phyloP scores from a whole-genome alignment of 163 green algal species.

The Picocystis sp. region DNA sequence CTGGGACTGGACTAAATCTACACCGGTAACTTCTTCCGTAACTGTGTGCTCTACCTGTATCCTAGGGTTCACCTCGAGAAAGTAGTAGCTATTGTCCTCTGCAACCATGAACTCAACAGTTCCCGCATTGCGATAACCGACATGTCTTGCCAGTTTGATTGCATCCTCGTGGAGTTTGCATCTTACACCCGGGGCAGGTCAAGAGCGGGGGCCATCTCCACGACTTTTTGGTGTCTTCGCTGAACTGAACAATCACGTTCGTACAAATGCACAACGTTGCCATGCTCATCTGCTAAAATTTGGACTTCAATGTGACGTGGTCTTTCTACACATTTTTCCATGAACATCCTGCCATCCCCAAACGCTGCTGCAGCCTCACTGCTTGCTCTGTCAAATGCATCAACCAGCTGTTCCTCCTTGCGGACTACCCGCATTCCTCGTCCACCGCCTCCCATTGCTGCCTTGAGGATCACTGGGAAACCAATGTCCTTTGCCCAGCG shows the following conservation, averaged over 20 bases:
- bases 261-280: constrained; percentile 83
- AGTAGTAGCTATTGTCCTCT: constrained; percentile 67
- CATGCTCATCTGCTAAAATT: constrained; percentile 76
- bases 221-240: constrained; percentile 83
- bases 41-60: constrained; percentile 89
- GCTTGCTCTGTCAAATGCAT: constrained; percentile 46
- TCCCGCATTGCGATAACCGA: constrained; percentile 54
- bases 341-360: constrained; percentile 81
- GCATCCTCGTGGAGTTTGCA: constrained; percentile 49
- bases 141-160: constrained; percentile 55
- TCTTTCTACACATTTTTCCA: constrained; percentile 81
- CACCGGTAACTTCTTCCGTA: constrained; percentile 81
- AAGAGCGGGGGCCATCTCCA: constrained; percentile 67
- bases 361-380: constrained; percentile 73
- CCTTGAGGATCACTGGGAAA: constrained; percentile 92
- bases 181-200: constrained; percentile 27
- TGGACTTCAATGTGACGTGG: constrained; percentile 69
- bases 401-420: constrained; percentile 39
- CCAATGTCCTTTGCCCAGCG: constrained; percentile 51
- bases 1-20: constrained; percentile 80
- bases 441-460: constrained; percentile 75
- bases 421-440: constrained; percentile 80
- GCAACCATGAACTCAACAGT: constrained; percentile 97
- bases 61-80: constrained; percentile 48
- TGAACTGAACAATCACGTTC: constrained; percentile 90